These are phyloP conservation scores for Zygotorulaspora chibaensis DNA, from an alignment of 805 yeast species.

Conservation along the genomic window DNA sequence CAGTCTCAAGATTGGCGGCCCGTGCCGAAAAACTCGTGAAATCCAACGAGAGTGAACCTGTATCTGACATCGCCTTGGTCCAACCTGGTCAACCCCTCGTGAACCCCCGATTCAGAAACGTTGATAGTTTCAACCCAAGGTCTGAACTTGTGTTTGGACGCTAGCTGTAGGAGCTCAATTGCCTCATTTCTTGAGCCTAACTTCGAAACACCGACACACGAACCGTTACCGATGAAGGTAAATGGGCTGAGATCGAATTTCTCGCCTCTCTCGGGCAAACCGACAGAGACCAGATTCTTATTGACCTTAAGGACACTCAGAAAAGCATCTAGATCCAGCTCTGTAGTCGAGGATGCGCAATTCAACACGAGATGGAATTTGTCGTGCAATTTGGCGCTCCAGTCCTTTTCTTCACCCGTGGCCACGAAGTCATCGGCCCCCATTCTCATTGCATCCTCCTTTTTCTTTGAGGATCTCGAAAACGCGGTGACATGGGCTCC, in stretches of 20 bases:
- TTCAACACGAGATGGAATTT: slow-evolving; percentile 42
- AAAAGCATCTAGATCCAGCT: slow-evolving; percentile 47
- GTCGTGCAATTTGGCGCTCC: slow-evolving; percentile 33
- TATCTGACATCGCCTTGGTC: slow-evolving; percentile 55
- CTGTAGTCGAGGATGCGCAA: slow-evolving; percentile 45
- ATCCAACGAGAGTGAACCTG: slow-evolving; percentile 58
- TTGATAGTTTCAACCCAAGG: slow-evolving; percentile 64
- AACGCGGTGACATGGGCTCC: slow-evolving; percentile 49
- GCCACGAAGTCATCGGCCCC: slow-evolving; percentile 49
- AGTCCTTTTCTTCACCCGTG: slow-evolving; percentile 41
- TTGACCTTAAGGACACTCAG: slow-evolving; percentile 51
- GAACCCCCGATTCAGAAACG: slow-evolving; percentile 48
- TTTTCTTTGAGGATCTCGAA: slow-evolving; percentile 43
- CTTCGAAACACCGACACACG: slow-evolving; percentile 53
- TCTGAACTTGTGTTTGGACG: slow-evolving; percentile 52
- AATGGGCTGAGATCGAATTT: slow-evolving; percentile 30
- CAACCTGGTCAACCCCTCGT: slow-evolving; percentile 52
- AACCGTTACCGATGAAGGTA: slow-evolving; percentile 47
- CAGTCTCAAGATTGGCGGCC: slow-evolving; percentile 26
- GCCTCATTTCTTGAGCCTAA: slow-evolving; percentile 64
- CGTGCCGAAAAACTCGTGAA: slow-evolving; percentile 38
- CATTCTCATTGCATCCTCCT: slow-evolving; percentile 39
- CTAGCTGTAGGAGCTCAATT: slow-evolving; percentile 59
- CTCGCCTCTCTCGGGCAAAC: slow-evolving; percentile 53
- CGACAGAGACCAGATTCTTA: slow-evolving; percentile 60